These are phyloP conservation scores for Leccinum pallidistipes DNA, from an alignment of 1,284 basidiomycete genomes.

Conservation along the genomic window DNA sequence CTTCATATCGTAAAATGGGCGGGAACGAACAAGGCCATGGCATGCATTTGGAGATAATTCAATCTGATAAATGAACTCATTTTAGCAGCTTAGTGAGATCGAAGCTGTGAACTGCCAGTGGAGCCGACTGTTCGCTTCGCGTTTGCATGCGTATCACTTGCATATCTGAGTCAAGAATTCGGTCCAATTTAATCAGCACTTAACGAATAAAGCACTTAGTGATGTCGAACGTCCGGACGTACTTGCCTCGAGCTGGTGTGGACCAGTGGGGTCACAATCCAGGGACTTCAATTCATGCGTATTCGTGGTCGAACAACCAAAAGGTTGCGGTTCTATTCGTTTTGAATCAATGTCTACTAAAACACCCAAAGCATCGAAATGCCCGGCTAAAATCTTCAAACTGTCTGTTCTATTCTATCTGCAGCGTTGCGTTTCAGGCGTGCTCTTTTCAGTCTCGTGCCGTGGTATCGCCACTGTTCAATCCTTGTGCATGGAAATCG, in stretches of 20 bases:
- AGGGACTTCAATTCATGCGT: neutral
- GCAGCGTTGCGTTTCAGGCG: too few relatives aligned
- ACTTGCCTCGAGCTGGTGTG: neutral
- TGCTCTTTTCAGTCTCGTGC: neutral
- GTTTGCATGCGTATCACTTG: neutral
- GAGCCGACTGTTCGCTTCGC: neutral
- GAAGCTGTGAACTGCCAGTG: too few relatives aligned
- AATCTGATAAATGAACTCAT: too few relatives aligned
- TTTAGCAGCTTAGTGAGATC: too few relatives aligned
- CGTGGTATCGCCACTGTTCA: neutral
- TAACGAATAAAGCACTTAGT: neutral
- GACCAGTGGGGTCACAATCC: neutral
- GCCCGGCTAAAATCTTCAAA: neutral
- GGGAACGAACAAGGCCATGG: too few relatives aligned
- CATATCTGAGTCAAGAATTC: neutral
- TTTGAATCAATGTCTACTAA: neutral
- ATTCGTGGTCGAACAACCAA: neutral
- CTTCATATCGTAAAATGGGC: too few relatives aligned
- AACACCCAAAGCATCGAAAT: neutral
- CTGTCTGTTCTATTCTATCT: neutral
- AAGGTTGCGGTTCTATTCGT: neutral
- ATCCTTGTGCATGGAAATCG: slow-evolving; percentile 13
- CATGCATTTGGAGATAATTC: too few relatives aligned
- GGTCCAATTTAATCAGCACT: neutral
- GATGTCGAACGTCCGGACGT: neutral